phyloP scores from a whole-genome alignment of 2,329 filamentous ascomycete genomes.

The Aspergillus hortae region DNA sequence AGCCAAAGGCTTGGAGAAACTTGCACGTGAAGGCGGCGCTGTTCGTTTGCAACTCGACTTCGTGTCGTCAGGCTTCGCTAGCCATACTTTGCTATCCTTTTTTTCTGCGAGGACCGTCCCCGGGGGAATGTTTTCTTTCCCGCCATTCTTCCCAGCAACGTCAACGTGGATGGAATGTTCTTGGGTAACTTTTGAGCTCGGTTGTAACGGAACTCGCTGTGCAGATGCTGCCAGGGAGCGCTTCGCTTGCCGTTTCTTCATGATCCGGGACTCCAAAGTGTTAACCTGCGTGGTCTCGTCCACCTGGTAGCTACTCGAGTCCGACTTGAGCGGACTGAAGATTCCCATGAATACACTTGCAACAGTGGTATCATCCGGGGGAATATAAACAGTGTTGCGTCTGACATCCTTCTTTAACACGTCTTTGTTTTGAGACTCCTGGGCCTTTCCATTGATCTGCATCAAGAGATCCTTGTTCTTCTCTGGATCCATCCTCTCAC shows the following conservation, averaged over 20 bases:
- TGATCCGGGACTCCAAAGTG: conserved; percentile 32
- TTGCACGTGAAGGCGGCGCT: not conserved
- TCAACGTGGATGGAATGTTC: conserved; percentile 42
- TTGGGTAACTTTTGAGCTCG: conserved; percentile 38
- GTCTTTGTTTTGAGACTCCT: conserved; percentile 11
- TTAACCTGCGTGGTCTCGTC: conserved; percentile 24
- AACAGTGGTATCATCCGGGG: conserved; percentile 40
- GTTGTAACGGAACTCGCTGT: conserved; percentile 47
- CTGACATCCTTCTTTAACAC: conserved; percentile 29
- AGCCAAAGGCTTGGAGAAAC: conserved; percentile 5
- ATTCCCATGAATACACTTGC: conserved; percentile 43
- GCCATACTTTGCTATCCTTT: conserved; percentile 16
- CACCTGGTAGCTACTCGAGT: conserved; percentile 1
- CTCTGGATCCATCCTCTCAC: conserved; percentile 7
- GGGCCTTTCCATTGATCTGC: conserved; percentile 9
- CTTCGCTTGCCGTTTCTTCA: conserved; percentile 28
- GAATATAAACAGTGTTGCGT: conserved; percentile 41
- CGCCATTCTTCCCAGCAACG: conserved; percentile 51
- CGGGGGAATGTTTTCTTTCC: conserved; percentile 63
- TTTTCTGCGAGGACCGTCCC: conserved; percentile 24
- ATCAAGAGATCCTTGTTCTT: conserved; percentile 16
- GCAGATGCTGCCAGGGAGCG: conserved; percentile 19
- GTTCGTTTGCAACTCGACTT: conserved; percentile 20
- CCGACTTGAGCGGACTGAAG: conserved; percentile 39
- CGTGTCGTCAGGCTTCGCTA: conserved; percentile 11